phyloP scores from a whole-genome alignment of 139 green algal genomes.

The Mesotaenium endlicherianum region DNA sequence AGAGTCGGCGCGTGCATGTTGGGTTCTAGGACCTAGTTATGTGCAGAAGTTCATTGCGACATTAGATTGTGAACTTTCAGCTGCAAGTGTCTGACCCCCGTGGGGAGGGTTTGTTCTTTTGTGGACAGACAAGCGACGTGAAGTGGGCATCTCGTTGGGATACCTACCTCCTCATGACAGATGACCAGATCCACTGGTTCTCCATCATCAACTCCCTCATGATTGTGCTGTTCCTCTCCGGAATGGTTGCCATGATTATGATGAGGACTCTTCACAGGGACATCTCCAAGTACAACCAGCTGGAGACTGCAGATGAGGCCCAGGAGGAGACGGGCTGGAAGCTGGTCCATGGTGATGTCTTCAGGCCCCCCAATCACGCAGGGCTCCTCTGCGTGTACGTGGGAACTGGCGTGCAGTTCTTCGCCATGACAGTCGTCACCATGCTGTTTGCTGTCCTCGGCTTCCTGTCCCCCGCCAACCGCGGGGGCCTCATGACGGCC shows the following conservation, averaged over 20 bases:
- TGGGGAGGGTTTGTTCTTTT: too few relatives aligned
- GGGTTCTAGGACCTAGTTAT: too few relatives aligned
- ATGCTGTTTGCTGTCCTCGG: constrained; percentile 95
- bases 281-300: constrained; percentile 97
- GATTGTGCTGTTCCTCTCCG: constrained; percentile 97
- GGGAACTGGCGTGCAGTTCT: constrained; percentile 91
- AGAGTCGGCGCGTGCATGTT: too few relatives aligned
- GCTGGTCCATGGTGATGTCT: constrained; percentile 98
- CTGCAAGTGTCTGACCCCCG: too few relatives aligned
- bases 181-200: constrained; percentile 98
- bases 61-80: too few relatives aligned
- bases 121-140: constrained; percentile 69
- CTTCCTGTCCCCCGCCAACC: constrained; percentile 97
- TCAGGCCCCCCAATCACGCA: constrained; percentile 73
- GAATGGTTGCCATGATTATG: constrained; percentile 99
- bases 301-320: constrained; percentile 85
- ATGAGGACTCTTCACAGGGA: constrained; percentile 89
- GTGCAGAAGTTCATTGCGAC: too few relatives aligned
- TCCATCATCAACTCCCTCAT: constrained; percentile 98
- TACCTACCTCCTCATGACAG: constrained; percentile 94
- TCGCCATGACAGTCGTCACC: constrained; percentile 87
- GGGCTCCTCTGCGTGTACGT: constrained; percentile 84
- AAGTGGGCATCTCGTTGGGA: constrained; percentile 97
- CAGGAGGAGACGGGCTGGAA: constrained; percentile 97
- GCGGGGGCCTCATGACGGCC: constrained; percentile 95